These are phyloP conservation scores for Juncus effusus DNA, from an alignment of 176 grass and related monocot species.

Conservation along the genomic window DNA sequence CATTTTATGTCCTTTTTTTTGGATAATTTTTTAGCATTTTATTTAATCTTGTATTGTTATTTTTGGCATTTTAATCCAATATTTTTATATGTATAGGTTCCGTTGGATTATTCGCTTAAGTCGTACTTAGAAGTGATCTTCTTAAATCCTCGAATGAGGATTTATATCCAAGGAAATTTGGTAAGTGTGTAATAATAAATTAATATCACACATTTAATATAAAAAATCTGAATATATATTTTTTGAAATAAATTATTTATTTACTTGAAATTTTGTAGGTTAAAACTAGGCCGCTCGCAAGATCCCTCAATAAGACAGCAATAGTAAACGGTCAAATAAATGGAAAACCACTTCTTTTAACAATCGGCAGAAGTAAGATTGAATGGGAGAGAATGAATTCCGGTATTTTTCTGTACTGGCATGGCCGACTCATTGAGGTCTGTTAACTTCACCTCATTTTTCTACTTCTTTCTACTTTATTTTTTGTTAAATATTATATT, in stretches of 20 bases:
- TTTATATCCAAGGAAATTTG: slow-evolving; percentile 62
- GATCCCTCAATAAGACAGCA: slow-evolving; percentile 71
- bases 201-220: neutral
- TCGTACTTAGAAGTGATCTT: slow-evolving; percentile 85
- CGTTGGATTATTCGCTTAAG: slow-evolving; percentile 81
- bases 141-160: slow-evolving; percentile 79
- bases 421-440: slow-evolving; percentile 87
- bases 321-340: slow-evolving; percentile 53
- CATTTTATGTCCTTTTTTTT: slow-evolving; percentile 16
- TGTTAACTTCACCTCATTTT: slow-evolving; percentile 6
- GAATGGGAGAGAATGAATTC: slow-evolving; percentile 79
- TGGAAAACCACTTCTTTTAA: slow-evolving; percentile 52
- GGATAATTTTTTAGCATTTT: neutral
- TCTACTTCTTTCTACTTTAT: slow-evolving; percentile 7
- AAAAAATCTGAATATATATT: slow-evolving; percentile 5
- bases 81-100: slow-evolving; percentile 43
- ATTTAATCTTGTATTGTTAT: too few relatives aligned
- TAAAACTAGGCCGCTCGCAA: slow-evolving; percentile 59
- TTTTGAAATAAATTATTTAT: slow-evolving; percentile 14
- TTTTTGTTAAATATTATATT: slow-evolving; percentile 16
- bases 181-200: slow-evolving; percentile 36
- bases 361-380: slow-evolving; percentile 64
- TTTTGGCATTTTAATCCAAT: neutral
- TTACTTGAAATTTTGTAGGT: slow-evolving; percentile 44
- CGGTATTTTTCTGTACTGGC: slow-evolving; percentile 90